Base-by-base conservation (phyloP, 2,329 filamentous ascomycete genomes). In the Fusarium cicatricum region DNA sequence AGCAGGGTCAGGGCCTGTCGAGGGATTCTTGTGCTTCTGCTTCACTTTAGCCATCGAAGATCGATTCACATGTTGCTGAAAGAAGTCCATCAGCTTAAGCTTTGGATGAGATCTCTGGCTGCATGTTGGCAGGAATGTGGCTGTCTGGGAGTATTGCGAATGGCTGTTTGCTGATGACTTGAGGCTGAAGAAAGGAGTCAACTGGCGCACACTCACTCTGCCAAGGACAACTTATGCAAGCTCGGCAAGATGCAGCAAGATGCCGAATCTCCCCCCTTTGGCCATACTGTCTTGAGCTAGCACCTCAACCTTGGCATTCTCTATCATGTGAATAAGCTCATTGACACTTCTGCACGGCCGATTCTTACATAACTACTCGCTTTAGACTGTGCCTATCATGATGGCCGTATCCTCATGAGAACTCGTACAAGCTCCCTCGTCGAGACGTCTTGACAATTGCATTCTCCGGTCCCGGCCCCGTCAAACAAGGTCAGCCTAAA, bases 401-500 rank as follows among this genome's bases (percentile, higher is more conserved):
- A 41, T 28, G 15, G 17, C 17, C 36, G 16, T 48, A 17, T n/a
- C 28, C 34, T 40, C 45, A 12, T 17, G 45, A 39, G 45, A 48
- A 40, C 36, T 33, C 4, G 15, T 40, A n/a, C n/a, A n/a, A n/a
- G n/a, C n/a, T n/a, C n/a, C n/a, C n/a, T n/a, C n/a, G n/a, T n/a
- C n/a, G n/a, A n/a, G n/a, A n/a, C n/a, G n/a, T n/a, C n/a, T n/a
- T n/a, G n/a, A n/a, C n/a, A n/a, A n/a, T n/a, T n/a, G n/a, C n/a
- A n/a, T 42, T 26, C 49, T 62, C 54, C 47, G 43, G 34, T 62
- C 34, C 60, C 60, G 52, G 60, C 39, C 44, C 60, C 60, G 60
- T 60, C 56, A 47, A 61, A 63, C 56, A 63, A 64, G 63, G 60
- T 34, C 56, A 26, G 23, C 15, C 52, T 53, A 53, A 33, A 32